Conservation (phyloP, 768 basidiomycete genomes). For the Leccinum uliginosum region DNA sequence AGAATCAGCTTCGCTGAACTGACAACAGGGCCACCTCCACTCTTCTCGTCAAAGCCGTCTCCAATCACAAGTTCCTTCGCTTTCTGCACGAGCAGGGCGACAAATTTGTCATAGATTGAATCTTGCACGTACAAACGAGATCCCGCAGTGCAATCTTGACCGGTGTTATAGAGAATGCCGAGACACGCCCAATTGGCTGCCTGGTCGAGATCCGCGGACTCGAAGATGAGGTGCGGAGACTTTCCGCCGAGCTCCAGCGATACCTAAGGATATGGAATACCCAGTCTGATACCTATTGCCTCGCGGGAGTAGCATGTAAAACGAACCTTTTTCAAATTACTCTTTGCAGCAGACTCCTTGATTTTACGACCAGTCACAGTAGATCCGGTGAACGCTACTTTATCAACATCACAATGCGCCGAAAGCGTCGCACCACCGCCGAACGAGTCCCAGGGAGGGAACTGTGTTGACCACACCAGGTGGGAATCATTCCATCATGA, state of each 20-base stretch:
- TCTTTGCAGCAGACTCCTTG: slow-evolving; percentile 87
- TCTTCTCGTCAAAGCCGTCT: slow-evolving; percentile 72
- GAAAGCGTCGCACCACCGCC: slow-evolving; percentile 85
- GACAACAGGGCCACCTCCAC: slow-evolving; percentile 82
- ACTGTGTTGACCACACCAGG: slow-evolving; percentile 89
- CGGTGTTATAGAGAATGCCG: slow-evolving; percentile 83
- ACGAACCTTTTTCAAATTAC: slow-evolving; percentile 86
- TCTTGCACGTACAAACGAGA: slow-evolving; percentile 90
- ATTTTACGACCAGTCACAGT: slow-evolving; percentile 86
- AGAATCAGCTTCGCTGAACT: slow-evolving; percentile 21
- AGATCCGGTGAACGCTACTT: slow-evolving; percentile 94
- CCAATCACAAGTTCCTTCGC: slow-evolving; percentile 71
- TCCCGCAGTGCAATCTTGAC: slow-evolving; percentile 93
- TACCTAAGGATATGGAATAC: slow-evolving; percentile 40
- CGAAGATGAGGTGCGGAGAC: slow-evolving; percentile 84
- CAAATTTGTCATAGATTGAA: slow-evolving; percentile 79
- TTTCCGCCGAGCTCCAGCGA: slow-evolving; percentile 95
- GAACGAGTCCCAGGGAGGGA: slow-evolving; percentile 74
- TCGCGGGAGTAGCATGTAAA: slow-evolving; percentile 25
- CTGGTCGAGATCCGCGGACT: slow-evolving; percentile 82
- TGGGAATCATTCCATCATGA: slow-evolving; percentile 83
- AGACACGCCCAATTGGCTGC: slow-evolving; percentile 85
- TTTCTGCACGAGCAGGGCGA: slow-evolving; percentile 58
- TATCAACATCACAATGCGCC: slow-evolving; percentile 81
- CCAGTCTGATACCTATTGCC: slow-evolving; percentile 14